Percentiles rank a stretch among this genome's conserved stretches.
Evolutionary conservation across 2,329 filamentous ascomycete genomes (phyloP).

Genomic region (Penicillium hordei): DNA sequence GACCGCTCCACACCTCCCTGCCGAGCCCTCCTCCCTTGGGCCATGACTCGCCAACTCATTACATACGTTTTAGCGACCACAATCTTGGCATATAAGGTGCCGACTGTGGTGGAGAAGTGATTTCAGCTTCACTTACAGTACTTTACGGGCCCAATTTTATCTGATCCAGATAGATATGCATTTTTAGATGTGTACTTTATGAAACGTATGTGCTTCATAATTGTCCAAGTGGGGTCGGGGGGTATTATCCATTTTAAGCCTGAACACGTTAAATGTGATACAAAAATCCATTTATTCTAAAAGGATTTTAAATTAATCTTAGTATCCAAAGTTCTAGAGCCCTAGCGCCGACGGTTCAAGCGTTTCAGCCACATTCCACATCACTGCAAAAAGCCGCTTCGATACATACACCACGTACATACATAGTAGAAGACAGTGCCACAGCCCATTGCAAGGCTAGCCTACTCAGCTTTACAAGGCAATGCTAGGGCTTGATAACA

Average conservation of each 20-base stretch:
- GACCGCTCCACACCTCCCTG: constrained; percentile 8
- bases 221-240: neutral
- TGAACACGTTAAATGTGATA: neutral
- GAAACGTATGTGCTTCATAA: neutral
- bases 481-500: neutral
- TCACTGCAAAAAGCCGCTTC: neutral
- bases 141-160: neutral
- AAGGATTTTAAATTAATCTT: neutral
- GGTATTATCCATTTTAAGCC: neutral
- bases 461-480: constrained; percentile 3
- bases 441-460: neutral
- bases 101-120: constrained; percentile 2
- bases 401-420: constrained; percentile 1
- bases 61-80: neutral
- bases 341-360: neutral
- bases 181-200: neutral
- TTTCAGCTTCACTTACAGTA: neutral
- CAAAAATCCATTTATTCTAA: neutral
- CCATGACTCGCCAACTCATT: constrained; percentile 8
- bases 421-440: neutral
- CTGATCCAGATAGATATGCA: neutral
- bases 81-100: constrained; percentile 11
- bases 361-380: constrained; percentile 1
- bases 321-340: neutral
- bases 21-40: constrained; percentile 5